These are phyloP conservation scores for Pyrenochaeta sp. DNA, from an alignment of 2,329 filamentous ascomycete species.

Conservation along the genomic window DNA sequence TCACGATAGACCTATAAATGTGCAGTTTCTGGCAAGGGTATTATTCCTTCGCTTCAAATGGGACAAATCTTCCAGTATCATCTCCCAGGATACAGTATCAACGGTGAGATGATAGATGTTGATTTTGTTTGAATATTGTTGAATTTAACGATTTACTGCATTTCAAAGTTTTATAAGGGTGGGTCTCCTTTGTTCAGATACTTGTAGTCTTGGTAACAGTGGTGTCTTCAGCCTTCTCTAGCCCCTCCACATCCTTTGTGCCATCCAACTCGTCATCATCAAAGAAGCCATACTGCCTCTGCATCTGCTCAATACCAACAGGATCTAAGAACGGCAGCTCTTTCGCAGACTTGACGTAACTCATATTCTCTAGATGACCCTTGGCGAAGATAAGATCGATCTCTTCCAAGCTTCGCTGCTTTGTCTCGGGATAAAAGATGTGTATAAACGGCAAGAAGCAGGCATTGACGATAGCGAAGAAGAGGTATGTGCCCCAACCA, in stretches of 20 bases:
- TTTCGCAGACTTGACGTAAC: constrained; percentile 66
- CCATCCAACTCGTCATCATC: constrained; percentile 28
- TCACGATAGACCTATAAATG: no score
- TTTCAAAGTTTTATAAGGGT: no score
- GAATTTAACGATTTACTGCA: no score
- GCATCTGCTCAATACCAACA: constrained; percentile 63
- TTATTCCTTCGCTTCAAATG: no score
- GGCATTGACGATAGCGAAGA: constrained; percentile 61
- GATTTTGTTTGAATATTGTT: no score
- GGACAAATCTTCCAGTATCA: no score
- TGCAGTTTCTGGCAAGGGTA: no score
- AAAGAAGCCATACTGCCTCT: constrained; percentile 47
- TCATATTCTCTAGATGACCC: constrained; percentile 61
- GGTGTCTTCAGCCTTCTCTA: background rate
- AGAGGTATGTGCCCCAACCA: constrained; percentile 50
- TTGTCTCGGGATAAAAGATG: constrained; percentile 65
- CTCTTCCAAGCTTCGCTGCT: constrained; percentile 58
- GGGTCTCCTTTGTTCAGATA: no score
- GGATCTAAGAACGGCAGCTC: constrained; percentile 64
- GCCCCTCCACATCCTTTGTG: background rate
- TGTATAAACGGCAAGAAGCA: constrained; percentile 60
- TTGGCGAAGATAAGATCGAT: constrained; percentile 58
- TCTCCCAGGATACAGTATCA: no score
- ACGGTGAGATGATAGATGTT: no score
- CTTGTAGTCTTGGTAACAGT: background rate